A percentile compares a stretch with the other conserved stretches of the same genome.
Evolutionary conservation across 2,329 filamentous ascomycete species (phyloP).

Genomic region (Fusarium dlaminii): DNA sequence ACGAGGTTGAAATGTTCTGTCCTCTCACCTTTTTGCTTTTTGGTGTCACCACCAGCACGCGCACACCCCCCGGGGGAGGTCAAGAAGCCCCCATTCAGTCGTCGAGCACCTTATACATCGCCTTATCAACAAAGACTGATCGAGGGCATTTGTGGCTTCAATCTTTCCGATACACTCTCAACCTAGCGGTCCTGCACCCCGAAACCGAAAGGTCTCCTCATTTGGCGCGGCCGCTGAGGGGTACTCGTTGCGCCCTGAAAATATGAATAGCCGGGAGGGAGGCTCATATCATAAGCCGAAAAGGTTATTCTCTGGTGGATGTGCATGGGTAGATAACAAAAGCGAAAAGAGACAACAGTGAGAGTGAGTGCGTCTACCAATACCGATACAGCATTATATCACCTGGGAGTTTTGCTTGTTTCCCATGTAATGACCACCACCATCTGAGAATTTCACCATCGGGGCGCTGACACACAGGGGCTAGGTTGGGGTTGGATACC

Average conservation of each 20-base stretch:
- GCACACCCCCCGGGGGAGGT: conserved; percentile 20
- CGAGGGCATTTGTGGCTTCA: conserved; percentile 15
- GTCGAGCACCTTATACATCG: conserved; percentile 6
- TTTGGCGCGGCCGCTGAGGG: conserved; percentile 6
- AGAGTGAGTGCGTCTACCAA: conserved; percentile 8
- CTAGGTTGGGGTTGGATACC: background rate
- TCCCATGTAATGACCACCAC: conserved; percentile 32
- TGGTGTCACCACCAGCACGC: conserved; percentile 18
- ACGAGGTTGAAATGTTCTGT: background rate
- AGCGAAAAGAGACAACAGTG: conserved; percentile 20
- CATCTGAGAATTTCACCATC: conserved; percentile 34
- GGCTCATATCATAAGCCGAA: conserved; percentile 5
- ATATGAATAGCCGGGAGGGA: background rate
- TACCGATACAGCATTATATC: conserved; percentile 7
- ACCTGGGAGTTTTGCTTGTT: conserved; percentile 23
- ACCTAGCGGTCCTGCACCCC: conserved; percentile 3
- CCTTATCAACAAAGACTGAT: conserved; percentile 6
- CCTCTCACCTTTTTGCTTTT: conserved; percentile 14
- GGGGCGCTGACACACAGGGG: conserved; percentile 14
- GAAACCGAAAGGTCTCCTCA: conserved; percentile 10
- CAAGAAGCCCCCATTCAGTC: conserved; percentile 1
- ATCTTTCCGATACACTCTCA: conserved; percentile 29
- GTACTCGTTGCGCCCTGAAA: conserved; percentile 8
- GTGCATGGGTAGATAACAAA: conserved; percentile 2
- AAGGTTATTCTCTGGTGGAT: background rate